These are phyloP conservation scores for Leccinum pachyderme DNA, from an alignment of 1,284 basidiomycete genomes.

Conservation along the genomic window DNA sequence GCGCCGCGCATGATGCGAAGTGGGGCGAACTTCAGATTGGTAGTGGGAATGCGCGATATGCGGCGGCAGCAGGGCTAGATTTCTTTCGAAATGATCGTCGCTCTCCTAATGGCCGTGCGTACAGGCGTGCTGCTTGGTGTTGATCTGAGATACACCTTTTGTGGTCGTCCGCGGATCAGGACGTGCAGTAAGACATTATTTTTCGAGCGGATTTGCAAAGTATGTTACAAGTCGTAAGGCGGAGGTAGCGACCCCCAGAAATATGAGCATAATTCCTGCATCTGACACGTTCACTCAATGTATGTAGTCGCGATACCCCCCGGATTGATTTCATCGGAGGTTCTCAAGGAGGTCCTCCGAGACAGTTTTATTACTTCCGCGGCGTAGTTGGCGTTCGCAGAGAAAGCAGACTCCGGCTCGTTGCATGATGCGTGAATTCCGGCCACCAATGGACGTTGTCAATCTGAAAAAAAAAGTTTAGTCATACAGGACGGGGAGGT, in stretches of 20 bases:
- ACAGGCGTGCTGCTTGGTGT: neutral
- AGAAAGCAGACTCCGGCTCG: slow-evolving; percentile 18
- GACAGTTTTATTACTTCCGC: slow-evolving; percentile 28
- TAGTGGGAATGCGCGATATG: slow-evolving; percentile 1
- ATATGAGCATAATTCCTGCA: neutral
- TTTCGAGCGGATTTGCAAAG: slow-evolving; percentile 12
- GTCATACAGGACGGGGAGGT: slow-evolving; percentile 26
- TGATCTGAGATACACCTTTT: slow-evolving; percentile 28
- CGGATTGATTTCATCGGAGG: slow-evolving; percentile 13
- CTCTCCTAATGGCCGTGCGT: slow-evolving; percentile 16
- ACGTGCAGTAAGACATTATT: slow-evolving; percentile 5
- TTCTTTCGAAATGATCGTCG: slow-evolving; percentile 22
- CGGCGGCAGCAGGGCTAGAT: neutral
- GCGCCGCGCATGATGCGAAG: neutral
- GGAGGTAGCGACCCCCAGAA: slow-evolving; percentile 6
- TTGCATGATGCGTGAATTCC: slow-evolving; percentile 19
- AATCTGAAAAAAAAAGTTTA: slow-evolving; percentile 5
- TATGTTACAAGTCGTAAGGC: neutral
- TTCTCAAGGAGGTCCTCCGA: slow-evolving; percentile 10
- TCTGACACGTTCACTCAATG: neutral
- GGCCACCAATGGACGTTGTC: slow-evolving; percentile 16
- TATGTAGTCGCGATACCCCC: slow-evolving; percentile 1
- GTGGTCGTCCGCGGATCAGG: slow-evolving; percentile 29
- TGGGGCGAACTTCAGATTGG: slow-evolving; percentile 7
- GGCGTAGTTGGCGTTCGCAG: slow-evolving; percentile 24